phyloP scores from a whole-genome alignment of 2,329 filamentous ascomycete species.

The Ceratocystiopsis brevicomis region DNA sequence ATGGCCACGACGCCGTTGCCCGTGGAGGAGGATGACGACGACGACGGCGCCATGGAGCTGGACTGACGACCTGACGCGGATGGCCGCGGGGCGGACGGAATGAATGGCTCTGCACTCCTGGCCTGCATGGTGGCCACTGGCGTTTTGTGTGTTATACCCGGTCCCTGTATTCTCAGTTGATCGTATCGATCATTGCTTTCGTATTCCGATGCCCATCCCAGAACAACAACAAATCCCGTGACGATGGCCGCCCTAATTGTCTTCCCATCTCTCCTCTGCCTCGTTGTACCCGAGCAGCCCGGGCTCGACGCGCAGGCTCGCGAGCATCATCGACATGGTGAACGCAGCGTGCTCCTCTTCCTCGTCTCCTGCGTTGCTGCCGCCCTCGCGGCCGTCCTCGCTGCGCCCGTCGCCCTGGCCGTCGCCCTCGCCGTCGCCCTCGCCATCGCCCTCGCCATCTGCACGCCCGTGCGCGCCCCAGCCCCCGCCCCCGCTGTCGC shows the following conservation, averaged over 20 bases:
- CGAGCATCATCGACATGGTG: conserved; percentile 21
- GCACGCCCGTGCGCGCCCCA: too few relatives aligned
- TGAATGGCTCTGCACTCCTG: background rate
- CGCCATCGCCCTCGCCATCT: background rate
- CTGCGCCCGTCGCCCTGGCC: background rate
- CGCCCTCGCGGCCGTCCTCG: background rate
- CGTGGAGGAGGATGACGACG: conserved; percentile 13
- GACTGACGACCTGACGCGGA: too few relatives aligned
- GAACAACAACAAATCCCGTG: too few relatives aligned
- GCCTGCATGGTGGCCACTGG: too few relatives aligned
- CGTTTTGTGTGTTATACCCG: too few relatives aligned
- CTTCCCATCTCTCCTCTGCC: conserved; percentile 14
- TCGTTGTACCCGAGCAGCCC: conserved; percentile 18
- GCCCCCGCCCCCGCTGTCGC: background rate
- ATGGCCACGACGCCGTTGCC: background rate
- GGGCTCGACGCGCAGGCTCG: conserved; percentile 18
- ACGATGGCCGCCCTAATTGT: too few relatives aligned
- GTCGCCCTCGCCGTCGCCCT: background rate
- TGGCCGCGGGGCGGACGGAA: background rate
- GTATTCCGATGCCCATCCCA: background rate
- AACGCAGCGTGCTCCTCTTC: conserved; percentile 13
- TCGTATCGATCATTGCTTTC: conserved; percentile 7
- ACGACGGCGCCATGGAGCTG: conserved; percentile 50
- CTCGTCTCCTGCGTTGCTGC: conserved; percentile 1
- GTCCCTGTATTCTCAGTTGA: background rate